Conservation (phyloP, 129 eudicot genomes). For the Lactuca sativa region DNA sequence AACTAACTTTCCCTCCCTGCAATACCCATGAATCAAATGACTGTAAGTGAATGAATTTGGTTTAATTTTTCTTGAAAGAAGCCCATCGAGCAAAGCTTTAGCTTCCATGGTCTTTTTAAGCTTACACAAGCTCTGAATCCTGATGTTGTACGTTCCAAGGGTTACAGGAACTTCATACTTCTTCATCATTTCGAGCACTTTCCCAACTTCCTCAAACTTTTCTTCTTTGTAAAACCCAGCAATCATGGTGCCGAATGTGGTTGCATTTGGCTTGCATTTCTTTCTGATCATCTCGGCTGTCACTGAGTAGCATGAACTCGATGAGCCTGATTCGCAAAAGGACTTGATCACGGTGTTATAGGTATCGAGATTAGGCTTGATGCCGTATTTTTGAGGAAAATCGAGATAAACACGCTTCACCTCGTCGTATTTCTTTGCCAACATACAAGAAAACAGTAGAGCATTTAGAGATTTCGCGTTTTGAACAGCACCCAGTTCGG, state of each 20-base stretch:
- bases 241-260: conserved; percentile 56
- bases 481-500: conserved; percentile 43
- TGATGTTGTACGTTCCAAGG: conserved; percentile 57
- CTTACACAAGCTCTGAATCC: conserved; percentile 90
- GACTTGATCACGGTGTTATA: conserved; percentile 76
- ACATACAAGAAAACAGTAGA: conserved; percentile 58
- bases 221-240: conserved; percentile 87
- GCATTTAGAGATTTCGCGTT: conserved; percentile 65
- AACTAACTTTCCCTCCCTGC: conserved; percentile 63
- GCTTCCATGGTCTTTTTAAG: conserved; percentile 64
- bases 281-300: conserved; percentile 82
- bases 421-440: conserved; percentile 56
- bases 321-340: conserved; percentile 54
- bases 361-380: conserved; percentile 61
- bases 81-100: conserved; percentile 70
- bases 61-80: conserved; percentile 56
- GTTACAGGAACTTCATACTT: conserved; percentile 39
- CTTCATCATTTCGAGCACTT: conserved; percentile 69
- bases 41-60: conserved; percentile 62
- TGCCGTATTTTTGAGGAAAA: conserved; percentile 60
- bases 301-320: conserved; percentile 62
- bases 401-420: conserved; percentile 62
- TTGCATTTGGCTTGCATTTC: conserved; percentile 51
- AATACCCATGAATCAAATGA: conserved; percentile 76
- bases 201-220: conserved; percentile 75